A percentile compares a stretch with the other conserved stretches of the same genome.
Evolutionary conservation across 495 filamentous ascomycete genomes (phyloP).

Genomic region (Penicillium angulare): DNA sequence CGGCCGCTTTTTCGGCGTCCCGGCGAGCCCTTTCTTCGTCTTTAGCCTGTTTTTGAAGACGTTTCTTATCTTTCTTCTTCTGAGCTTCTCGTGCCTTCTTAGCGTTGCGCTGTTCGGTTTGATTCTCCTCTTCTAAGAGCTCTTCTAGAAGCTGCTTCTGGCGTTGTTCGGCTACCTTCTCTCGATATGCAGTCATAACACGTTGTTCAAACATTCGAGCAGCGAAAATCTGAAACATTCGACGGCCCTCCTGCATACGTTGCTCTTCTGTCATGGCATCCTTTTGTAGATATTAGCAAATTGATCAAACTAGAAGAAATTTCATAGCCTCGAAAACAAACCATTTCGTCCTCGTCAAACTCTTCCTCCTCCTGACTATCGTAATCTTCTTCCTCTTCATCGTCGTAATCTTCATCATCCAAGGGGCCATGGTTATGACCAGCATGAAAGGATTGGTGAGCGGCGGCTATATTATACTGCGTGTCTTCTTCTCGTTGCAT

Average conservation of each 20-base stretch:
- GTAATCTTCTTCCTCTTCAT: slow-evolving; percentile 84
- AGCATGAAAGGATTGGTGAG: slow-evolving; percentile 59
- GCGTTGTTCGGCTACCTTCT: slow-evolving; percentile 91
- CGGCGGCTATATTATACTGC: slow-evolving; percentile 59
- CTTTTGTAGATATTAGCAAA: slow-evolving; percentile 45
- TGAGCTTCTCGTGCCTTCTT: slow-evolving; percentile 93
- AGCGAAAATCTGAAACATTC: slow-evolving; percentile 99
- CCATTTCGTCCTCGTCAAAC: slow-evolving; percentile 84
- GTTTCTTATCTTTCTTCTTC: slow-evolving; percentile 88
- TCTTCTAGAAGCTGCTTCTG: slow-evolving; percentile 91
- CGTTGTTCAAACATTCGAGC: slow-evolving; percentile 99
- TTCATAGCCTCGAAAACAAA: slow-evolving; percentile 34
- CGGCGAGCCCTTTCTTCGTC: slow-evolving; percentile 85
- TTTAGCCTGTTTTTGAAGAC: slow-evolving; percentile 77
- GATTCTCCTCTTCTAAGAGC: slow-evolving; percentile 75
- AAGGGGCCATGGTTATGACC: slow-evolving; percentile 64
- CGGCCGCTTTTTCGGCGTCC: slow-evolving; percentile 88
- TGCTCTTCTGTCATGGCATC: slow-evolving; percentile 97
- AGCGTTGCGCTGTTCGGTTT: slow-evolving; percentile 73
- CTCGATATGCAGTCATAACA: slow-evolving; percentile 93
- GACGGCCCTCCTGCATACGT: slow-evolving; percentile 95
- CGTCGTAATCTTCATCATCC: slow-evolving; percentile 72
- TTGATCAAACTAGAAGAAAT: no score
- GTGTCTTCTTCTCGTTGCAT: slow-evolving; percentile 97
- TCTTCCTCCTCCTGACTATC: slow-evolving; percentile 86